Percentiles rank a stretch among this genome's conserved stretches.
Conservation (phyloP, 345 rosid genomes). For the Bruguiera gymnorhiza region DNA sequence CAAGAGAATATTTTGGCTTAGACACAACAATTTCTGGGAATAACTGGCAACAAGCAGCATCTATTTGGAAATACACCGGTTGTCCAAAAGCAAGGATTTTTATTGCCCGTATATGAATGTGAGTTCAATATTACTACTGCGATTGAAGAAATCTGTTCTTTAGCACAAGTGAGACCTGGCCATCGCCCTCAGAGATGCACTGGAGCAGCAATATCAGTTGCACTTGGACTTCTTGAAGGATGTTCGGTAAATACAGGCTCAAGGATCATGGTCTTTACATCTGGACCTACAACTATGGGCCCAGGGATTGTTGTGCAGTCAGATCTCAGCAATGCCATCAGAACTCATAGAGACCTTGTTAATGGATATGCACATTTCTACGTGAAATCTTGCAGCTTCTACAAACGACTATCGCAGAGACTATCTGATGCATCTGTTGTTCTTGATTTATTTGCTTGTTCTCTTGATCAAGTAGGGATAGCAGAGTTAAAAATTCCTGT, state of each 20-base stretch:
- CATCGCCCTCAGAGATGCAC: conserved; percentile 87
- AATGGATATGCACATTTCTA: conserved; percentile 58
- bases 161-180: conserved; percentile 34
- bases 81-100: conserved; percentile 68
- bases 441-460: conserved; percentile 90
- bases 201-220: conserved; percentile 75
- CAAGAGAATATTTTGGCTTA: conserved; percentile 16
- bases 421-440: conserved; percentile 56
- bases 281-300: conserved; percentile 92
- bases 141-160: conserved; percentile 63
- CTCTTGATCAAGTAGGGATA: conserved; percentile 92
- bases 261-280: conserved; percentile 84
- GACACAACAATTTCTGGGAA: conserved; percentile 67
- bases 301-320: conserved; percentile 79
- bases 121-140: conserved; percentile 74
- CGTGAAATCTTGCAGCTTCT: conserved; percentile 56
- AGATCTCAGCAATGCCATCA: conserved; percentile 52
- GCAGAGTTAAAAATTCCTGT: conserved; percentile 76
- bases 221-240: conserved; percentile 76
- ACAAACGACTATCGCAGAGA: conserved; percentile 56
- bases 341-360: conserved; percentile 81
- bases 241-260: conserved; percentile 61
- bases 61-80: conserved; percentile 46
- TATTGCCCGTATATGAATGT: conserved; percentile 73
- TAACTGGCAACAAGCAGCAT: conserved; percentile 41